A percentile compares a stretch with the other conserved stretches of the same genome.
Evolutionary conservation across 495 filamentous ascomycete genomes (phyloP).

Genomic region (Penicillium waksmanii): DNA sequence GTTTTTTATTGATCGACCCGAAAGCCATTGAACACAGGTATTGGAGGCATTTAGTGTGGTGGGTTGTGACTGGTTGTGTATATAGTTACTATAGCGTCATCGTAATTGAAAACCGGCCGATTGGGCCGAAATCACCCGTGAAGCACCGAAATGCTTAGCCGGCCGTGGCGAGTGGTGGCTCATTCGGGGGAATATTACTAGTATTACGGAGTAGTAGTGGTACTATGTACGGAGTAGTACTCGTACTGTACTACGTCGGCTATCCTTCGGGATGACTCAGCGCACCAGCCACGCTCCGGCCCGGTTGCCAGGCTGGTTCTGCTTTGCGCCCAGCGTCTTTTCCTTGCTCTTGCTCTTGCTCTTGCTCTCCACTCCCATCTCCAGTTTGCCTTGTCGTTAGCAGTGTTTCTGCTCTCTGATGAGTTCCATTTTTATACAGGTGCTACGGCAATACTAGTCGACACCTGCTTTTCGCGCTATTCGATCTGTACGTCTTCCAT

Average conservation of each 20-base stretch:
- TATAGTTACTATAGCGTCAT: conserved; percentile 18
- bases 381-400: conserved; percentile 23
- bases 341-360: conserved; percentile 9
- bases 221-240: conserved; percentile 4
- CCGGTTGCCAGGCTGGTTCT: conserved; percentile 18
- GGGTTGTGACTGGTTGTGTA: too few species aligned
- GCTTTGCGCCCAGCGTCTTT: conserved; percentile 22
- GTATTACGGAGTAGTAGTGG: too few species aligned
- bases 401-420: conserved; percentile 50
- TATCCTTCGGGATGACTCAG: conserved; percentile 33
- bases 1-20: not conserved
- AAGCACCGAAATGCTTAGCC: conserved; percentile 31
- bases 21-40: not conserved
- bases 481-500: conserved; percentile 22
- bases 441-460: conserved; percentile 53
- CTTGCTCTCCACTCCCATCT: conserved; percentile 19
- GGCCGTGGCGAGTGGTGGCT: conserved; percentile 18
- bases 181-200: not conserved
- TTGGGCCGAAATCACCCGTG: conserved; percentile 36
- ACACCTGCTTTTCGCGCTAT: conserved; percentile 42
- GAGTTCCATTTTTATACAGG: conserved; percentile 47
- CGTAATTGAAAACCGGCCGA: conserved; percentile 14
- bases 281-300: conserved; percentile 29
- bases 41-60: not conserved
- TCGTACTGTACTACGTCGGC: conserved; percentile 8